A percentile compares a stretch with the other conserved stretches of the same genome.
Conservation (phyloP, 148 eudicot genomes). For the Pouteria glomerata region DNA sequence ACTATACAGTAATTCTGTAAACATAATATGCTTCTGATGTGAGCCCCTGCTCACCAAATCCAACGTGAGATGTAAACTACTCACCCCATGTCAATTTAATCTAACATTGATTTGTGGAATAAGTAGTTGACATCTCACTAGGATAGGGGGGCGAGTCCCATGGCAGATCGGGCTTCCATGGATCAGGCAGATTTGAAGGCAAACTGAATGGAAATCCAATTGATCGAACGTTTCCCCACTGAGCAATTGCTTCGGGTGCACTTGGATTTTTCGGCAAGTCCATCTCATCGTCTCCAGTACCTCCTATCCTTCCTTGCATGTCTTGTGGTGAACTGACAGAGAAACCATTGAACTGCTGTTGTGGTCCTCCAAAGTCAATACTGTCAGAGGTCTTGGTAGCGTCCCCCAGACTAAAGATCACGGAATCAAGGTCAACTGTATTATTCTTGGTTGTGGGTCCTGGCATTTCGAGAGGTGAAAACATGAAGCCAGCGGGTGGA, state of each 20-base stretch:
- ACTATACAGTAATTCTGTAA: neutral
- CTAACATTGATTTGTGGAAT: conserved; percentile 45
- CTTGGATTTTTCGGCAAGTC: conserved; percentile 30
- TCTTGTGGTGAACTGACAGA: conserved; percentile 35
- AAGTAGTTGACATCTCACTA: conserved; percentile 54
- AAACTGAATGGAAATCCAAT: conserved; percentile 55
- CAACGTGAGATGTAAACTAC: conserved; percentile 5
- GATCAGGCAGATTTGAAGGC: conserved; percentile 30
- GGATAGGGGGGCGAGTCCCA: conserved; percentile 79
- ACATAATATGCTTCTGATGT: neutral
- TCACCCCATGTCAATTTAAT: conserved; percentile 5
- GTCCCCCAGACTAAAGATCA: conserved; percentile 37
- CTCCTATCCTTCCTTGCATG: conserved; percentile 32
- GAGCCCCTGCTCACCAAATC: neutral
- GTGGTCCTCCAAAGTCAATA: conserved; percentile 39
- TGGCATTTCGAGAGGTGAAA: conserved; percentile 31
- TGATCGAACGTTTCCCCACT: conserved; percentile 36
- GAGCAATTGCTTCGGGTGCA: conserved; percentile 13
- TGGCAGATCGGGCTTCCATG: conserved; percentile 31
- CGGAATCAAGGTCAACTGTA: conserved; percentile 34
- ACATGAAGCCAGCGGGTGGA: conserved; percentile 26
- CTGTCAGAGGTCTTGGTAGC: conserved; percentile 26
- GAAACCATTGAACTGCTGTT: conserved; percentile 32
- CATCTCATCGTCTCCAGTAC: conserved; percentile 24
- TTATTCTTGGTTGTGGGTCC: conserved; percentile 22